Percentiles rank a stretch among this genome's conserved stretches.
phyloP scores from a whole-genome alignment of 371 early-diverging fungal genomes.

The Phascolomyces articulosus region DNA sequence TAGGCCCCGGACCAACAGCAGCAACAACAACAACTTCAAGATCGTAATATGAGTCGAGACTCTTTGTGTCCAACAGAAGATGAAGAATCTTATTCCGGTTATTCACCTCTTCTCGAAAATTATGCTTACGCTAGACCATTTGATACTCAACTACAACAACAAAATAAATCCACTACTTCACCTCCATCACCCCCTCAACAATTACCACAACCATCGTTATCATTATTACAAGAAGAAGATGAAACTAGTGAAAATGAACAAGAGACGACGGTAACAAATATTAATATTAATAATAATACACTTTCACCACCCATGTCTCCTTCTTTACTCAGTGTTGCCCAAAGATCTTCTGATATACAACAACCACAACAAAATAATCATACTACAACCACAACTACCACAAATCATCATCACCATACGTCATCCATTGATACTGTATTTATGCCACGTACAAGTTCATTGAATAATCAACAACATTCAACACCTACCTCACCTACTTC shows the following conservation, averaged over 20 bases:
- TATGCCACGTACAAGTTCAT: slow-evolving; percentile 17
- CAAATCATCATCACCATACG: not conserved
- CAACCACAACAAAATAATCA: too few species aligned
- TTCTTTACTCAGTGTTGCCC: slow-evolving; percentile 13
- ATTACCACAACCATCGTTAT: slow-evolving; percentile 2
- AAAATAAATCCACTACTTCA: not conserved
- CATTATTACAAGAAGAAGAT: not conserved
- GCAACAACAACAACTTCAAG: too few species aligned
- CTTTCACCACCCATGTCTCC: slow-evolving; percentile 20
- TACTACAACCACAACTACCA: not conserved
- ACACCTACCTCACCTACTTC: not conserved
- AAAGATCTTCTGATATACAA: too few species aligned
- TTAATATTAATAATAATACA: too few species aligned
- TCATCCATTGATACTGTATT: slow-evolving; percentile 1
- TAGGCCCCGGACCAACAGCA: not conserved
- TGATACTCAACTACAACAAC: not conserved
- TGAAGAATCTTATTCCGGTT: slow-evolving; percentile 18
- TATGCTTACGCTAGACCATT: slow-evolving; percentile 17
- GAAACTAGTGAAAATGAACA: not conserved
- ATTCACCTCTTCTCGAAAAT: slow-evolving; percentile 23
- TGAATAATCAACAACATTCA: slow-evolving; percentile 19
- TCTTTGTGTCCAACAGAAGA: slow-evolving; percentile 10
- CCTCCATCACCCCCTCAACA: not conserved
- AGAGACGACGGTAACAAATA: not conserved
- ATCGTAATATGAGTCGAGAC: slow-evolving; percentile 7